Evolutionary conservation across 2,329 filamentous ascomycete species (phyloP), one percentile per base, ranked within the genome.

Genomic region (Cyphellophora attinorum): DNA sequence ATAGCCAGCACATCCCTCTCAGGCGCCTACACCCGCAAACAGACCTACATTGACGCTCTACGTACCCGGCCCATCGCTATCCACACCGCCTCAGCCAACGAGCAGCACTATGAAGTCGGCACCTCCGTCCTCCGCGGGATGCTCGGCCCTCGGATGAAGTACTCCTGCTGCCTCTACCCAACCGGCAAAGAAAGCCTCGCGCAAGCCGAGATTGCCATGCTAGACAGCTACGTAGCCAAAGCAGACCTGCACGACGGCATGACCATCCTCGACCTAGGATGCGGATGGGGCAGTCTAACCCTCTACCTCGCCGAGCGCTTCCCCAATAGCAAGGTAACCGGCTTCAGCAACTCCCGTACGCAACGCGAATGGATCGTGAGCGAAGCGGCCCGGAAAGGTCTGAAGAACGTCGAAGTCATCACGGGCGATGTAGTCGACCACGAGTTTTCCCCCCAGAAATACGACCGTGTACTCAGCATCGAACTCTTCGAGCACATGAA

Each of bases 401-500:
- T 83, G 29, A 63, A 47, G 2, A 83, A 83, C 43, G 54, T 83
- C 10, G 64, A 56, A 0, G 72, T 81, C 40, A 69, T 82, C 40
- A 82, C 78, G 0, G 78, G 77, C 14, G 70, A 84, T 47, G 70
- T 81, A 2, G 74, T 76, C 11, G 70, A 75, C 38, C 75, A 80
- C 48, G 73, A 79, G 47, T 82, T 83, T 48, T 60, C 71, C 39
- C 53, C 60, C 6, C 60, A 61, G 16, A 60, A 53, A 4, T 83
- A 74, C 47, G 79, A 83, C 51, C 67, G 79, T 10, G 74, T 82
- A 1, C 62, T 83, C 11, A 77, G 73, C 5, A 78, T 83, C 41
- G 79, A 81, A 66, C 64, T 83, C 10, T 82, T 84, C 50, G 79
- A 83, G 53, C 79, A 83, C 55, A 82, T 83, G 78, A 83, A 83